phyloP scores from a whole-genome alignment of 1,139 yeast species.

The Zygosaccharomyces sapae region DNA sequence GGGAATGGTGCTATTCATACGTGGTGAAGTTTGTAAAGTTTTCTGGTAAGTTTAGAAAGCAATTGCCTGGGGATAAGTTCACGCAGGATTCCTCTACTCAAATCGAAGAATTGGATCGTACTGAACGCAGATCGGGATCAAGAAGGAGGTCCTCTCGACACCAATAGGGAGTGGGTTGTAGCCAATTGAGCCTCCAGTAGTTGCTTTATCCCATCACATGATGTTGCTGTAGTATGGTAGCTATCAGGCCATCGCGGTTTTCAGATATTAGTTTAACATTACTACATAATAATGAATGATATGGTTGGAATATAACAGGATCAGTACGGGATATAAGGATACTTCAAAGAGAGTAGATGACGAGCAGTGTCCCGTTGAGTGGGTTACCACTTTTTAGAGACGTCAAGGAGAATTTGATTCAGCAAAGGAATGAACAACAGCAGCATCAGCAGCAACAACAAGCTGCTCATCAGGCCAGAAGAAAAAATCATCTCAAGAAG shows the following conservation, averaged over 20 bases:
- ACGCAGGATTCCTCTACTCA: conserved; percentile 5
- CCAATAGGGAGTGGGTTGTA: not conserved
- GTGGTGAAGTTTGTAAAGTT: conserved; percentile 26
- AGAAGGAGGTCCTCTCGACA: conserved; percentile 1
- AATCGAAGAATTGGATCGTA: conserved; percentile 12
- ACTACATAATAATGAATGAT: not conserved
- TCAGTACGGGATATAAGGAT: not conserved
- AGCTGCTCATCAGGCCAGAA: conserved; percentile 3
- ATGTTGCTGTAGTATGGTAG: not conserved
- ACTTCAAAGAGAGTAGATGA: not conserved
- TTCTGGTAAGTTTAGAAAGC: conserved; percentile 26
- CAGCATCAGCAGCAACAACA: conserved; percentile 4
- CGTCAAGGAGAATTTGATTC: conserved; percentile 14
- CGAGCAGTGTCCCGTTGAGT: conserved; percentile 6
- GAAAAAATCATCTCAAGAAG: not conserved
- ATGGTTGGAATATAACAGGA: not conserved
- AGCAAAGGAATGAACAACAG: conserved; percentile 12
- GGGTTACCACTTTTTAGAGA: conserved; percentile 18
- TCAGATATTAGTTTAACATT: not conserved
- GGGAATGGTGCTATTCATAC: conserved; percentile 50
- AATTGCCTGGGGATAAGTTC: conserved; percentile 22
- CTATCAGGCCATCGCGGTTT: not conserved
- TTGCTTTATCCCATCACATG: not conserved
- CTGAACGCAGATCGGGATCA: conserved; percentile 1
- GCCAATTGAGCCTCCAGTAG: not conserved